A percentile compares a stretch with the other conserved stretches of the same genome.
Conservation (phyloP, 2,329 filamentous ascomycete genomes). For the Phialophora chinensis region DNA sequence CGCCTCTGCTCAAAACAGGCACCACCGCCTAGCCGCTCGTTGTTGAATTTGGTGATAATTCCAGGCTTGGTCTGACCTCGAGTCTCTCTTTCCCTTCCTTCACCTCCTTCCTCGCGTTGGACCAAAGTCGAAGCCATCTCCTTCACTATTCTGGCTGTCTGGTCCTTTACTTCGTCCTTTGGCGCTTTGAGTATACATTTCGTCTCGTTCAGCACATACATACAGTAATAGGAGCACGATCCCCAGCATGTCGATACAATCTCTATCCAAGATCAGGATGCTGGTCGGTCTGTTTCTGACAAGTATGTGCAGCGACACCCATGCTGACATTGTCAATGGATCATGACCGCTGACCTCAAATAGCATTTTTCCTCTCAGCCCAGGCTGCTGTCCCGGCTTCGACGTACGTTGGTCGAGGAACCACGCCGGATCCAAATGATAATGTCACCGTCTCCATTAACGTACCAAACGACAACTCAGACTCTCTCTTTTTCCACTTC, state of each 20-base stretch:
- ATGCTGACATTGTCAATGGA: neutral
- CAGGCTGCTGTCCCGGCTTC: slow-evolving; percentile 32
- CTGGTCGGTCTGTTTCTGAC: slow-evolving; percentile 24
- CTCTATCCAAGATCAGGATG: slow-evolving; percentile 18
- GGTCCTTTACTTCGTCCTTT: slow-evolving; percentile 4
- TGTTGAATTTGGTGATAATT: slow-evolving; percentile 16
- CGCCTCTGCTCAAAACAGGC: slow-evolving; percentile 20
- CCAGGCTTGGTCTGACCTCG: slow-evolving; percentile 15
- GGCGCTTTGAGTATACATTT: neutral
- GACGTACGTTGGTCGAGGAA: slow-evolving; percentile 29
- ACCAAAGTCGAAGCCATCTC: slow-evolving; percentile 6
- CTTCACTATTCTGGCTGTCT: neutral
- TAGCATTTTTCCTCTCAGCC: slow-evolving; percentile 27
- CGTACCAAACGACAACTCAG: slow-evolving; percentile 35
- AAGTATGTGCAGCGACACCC: slow-evolving; percentile 21
- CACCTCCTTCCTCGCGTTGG: slow-evolving; percentile 8
- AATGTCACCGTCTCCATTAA: slow-evolving; percentile 40
- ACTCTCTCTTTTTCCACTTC: slow-evolving; percentile 40
- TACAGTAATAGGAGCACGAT: slow-evolving; percentile 12
- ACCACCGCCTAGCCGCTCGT: slow-evolving; percentile 16
- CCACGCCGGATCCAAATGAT: slow-evolving; percentile 27
- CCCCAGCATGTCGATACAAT: slow-evolving; percentile 3
- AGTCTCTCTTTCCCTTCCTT: neutral
- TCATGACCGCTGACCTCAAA: neutral
- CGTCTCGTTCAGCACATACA: slow-evolving; percentile 2